Conservation (phyloP, 208 protist genomes). For the Leishmania major region DNA sequence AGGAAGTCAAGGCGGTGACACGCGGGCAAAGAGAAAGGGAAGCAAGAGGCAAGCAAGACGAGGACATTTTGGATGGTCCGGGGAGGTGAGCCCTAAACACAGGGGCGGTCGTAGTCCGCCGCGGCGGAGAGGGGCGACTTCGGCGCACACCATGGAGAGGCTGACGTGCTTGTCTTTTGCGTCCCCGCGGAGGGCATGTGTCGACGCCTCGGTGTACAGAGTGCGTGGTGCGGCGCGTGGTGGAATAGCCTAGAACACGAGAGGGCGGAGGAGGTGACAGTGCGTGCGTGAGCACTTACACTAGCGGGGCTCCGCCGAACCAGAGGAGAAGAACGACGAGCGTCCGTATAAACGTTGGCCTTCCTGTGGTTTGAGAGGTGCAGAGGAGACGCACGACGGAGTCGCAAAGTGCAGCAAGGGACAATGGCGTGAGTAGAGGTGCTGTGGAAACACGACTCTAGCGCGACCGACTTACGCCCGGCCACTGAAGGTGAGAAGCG, state of each 20-base stretch:
- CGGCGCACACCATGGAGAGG: neutral
- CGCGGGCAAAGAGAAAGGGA: neutral
- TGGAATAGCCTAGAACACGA: neutral
- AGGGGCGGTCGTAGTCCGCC: neutral
- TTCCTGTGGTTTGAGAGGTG: neutral
- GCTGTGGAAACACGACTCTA: neutral
- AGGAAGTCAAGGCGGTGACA: neutral
- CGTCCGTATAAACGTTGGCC: neutral
- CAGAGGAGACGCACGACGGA: neutral
- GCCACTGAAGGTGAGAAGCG: neutral
- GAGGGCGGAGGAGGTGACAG: neutral
- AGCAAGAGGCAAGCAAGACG: neutral
- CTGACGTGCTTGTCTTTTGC: neutral
- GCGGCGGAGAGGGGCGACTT: neutral
- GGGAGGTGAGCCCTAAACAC: neutral
- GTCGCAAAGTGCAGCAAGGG: neutral
- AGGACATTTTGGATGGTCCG: neutral
- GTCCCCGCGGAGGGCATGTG: no score
- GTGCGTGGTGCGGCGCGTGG: neutral
- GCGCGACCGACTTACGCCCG: neutral
- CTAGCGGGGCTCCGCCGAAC: neutral
- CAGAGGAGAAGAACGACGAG: neutral
- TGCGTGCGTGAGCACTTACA: neutral
- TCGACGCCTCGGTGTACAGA: neutral
- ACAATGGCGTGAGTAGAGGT: neutral